phyloP scores from a whole-genome alignment of 208 protist species.

The Naegleria fowleri region DNA sequence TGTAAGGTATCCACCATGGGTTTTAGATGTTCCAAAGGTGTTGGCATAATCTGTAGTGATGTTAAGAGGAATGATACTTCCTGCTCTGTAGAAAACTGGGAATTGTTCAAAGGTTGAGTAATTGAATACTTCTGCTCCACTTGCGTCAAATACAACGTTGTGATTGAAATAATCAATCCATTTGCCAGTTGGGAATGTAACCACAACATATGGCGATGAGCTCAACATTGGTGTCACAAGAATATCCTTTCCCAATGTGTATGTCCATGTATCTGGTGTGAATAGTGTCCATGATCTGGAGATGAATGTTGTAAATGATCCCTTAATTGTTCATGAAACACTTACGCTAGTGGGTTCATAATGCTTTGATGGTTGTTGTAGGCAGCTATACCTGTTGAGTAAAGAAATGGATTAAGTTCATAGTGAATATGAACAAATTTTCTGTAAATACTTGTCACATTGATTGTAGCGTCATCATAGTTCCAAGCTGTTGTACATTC shows the following conservation, averaged over 20 bases:
- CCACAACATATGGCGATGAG: not conserved
- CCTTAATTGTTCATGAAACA: not conserved
- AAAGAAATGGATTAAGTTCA: conserved; percentile 27
- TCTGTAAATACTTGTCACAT: conserved; percentile 35
- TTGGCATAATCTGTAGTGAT: conserved; percentile 6
- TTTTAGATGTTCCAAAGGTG: not conserved
- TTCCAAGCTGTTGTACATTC: conserved; percentile 35
- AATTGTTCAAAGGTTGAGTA: conserved; percentile 11
- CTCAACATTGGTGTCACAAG: conserved; percentile 37
- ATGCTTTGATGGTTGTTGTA: conserved; percentile 25
- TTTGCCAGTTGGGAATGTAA: conserved; percentile 33
- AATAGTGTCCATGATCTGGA: not conserved
- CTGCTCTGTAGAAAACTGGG: conserved; percentile 34
- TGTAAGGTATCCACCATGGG: not conserved
- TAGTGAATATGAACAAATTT: conserved; percentile 36
- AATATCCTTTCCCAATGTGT: conserved; percentile 21
- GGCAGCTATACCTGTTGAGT: conserved; percentile 19
- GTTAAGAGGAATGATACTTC: conserved; percentile 34
- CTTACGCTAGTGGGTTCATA: not conserved
- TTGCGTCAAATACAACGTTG: not conserved
- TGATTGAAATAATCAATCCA: conserved; percentile 40
- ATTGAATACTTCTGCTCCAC: not conserved
- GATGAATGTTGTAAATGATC: not conserved
- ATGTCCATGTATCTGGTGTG: not conserved
- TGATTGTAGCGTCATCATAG: conserved; percentile 32